phyloP scores from a whole-genome alignment of 2,329 filamentous ascomycete genomes.

The Cercospora nicotianae region DNA sequence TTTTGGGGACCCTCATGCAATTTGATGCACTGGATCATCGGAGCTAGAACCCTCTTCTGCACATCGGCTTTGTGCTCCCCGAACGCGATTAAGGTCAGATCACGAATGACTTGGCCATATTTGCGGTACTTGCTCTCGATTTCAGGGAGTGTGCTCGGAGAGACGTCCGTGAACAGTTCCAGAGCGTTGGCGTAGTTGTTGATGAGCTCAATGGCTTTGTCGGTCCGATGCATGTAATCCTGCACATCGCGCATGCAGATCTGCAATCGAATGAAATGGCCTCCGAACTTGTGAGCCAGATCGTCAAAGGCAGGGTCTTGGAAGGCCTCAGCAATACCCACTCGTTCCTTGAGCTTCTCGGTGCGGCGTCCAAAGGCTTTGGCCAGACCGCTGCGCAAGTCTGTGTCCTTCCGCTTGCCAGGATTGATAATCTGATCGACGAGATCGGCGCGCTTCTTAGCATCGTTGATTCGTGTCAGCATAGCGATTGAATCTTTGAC shows the following conservation, averaged over 20 bases:
- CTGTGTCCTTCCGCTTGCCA: conserved; percentile 75
- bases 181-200: conserved; percentile 78
- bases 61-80: conserved; percentile 76
- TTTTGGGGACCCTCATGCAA: conserved; percentile 80
- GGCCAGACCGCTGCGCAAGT: conserved; percentile 78
- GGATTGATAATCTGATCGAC: conserved; percentile 80
- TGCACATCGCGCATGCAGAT: conserved; percentile 93
- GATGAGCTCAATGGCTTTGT: conserved; percentile 77
- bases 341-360: conserved; percentile 76
- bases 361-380: conserved; percentile 88
- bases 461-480: conserved; percentile 77
- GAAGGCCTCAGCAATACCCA: conserved; percentile 63
- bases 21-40: conserved; percentile 74
- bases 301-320: conserved; percentile 82
- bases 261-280: conserved; percentile 88
- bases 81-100: conserved; percentile 78
- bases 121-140: conserved; percentile 92
- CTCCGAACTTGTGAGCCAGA: conserved; percentile 81
- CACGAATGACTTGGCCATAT: conserved; percentile 82
- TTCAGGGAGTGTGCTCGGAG: conserved; percentile 73
- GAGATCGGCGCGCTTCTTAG: conserved; percentile 90
- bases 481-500: conserved; percentile 67
- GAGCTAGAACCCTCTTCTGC: conserved; percentile 79
- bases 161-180: conserved; percentile 73
- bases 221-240: conserved; percentile 79